Evolutionary conservation across 2,329 filamentous ascomycete species (phyloP).

Genomic region (Penicillium occitanis): DNA sequence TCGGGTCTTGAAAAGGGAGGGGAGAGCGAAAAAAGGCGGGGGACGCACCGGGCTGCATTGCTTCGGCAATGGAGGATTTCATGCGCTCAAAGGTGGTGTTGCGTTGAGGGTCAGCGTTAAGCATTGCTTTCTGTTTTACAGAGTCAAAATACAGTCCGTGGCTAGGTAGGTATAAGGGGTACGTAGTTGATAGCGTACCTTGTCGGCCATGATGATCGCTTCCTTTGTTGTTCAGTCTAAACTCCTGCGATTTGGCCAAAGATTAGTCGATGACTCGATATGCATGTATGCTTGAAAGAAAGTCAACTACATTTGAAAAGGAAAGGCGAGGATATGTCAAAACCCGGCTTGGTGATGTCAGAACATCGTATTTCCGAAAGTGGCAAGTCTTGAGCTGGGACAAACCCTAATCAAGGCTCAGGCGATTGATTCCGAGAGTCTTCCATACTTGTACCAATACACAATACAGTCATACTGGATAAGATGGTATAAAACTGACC

Average conservation of each 20-base stretch:
- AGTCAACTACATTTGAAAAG: background rate
- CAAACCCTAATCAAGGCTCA: background rate
- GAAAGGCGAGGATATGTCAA: background rate
- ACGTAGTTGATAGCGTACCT: background rate
- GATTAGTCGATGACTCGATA: background rate
- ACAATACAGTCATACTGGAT: background rate
- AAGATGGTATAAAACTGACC: background rate
- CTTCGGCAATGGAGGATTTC: conserved; percentile 5
- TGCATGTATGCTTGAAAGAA: background rate
- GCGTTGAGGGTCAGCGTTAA: conserved; percentile 2
- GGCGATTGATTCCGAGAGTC: background rate
- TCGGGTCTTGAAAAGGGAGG: background rate
- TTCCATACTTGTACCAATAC: background rate
- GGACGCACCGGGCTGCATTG: conserved; percentile 17
- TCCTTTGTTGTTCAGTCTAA: background rate
- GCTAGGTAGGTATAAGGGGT: background rate
- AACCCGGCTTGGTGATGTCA: conserved; percentile 9
- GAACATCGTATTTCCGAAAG: conserved; percentile 9
- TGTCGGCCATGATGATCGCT: conserved; percentile 8
- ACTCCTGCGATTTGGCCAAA: background rate
- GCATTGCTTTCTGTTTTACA: conserved; percentile 8
- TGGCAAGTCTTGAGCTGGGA: background rate
- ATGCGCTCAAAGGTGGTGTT: conserved; percentile 10
- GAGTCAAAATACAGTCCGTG: no score
- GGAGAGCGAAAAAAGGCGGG: background rate